These are phyloP conservation scores for Apiotrichum brassicae DNA, from an alignment of 1,284 basidiomycete species.

Conservation along the genomic window DNA sequence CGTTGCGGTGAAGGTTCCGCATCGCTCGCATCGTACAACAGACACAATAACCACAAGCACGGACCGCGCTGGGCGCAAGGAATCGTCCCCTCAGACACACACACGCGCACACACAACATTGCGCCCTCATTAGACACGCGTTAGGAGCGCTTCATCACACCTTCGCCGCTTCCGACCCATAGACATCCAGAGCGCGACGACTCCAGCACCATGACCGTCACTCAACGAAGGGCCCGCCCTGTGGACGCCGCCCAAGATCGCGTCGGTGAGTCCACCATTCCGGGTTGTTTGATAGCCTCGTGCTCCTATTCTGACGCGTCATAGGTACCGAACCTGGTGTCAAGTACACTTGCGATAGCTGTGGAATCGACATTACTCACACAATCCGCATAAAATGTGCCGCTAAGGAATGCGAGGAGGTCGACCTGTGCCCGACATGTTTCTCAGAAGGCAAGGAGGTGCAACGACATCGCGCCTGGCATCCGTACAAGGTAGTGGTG, in stretches of 20 bases:
- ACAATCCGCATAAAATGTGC: slow-evolving; percentile 90
- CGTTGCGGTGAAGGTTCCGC: too few species aligned
- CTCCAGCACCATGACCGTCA: slow-evolving; percentile 41
- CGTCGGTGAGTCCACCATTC: slow-evolving; percentile 32
- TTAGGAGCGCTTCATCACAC: too few species aligned
- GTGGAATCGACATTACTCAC: slow-evolving; percentile 56
- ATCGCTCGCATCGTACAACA: too few species aligned
- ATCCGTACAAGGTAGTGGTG: slow-evolving; percentile 90
- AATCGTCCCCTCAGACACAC: neutral
- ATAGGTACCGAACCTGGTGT: slow-evolving; percentile 22
- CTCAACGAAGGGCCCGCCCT: slow-evolving; percentile 36
- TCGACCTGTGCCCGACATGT: slow-evolving; percentile 81
- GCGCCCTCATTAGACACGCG: too few species aligned
- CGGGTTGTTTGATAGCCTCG: too few species aligned
- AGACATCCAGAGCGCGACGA: neutral
- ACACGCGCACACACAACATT: neutral
- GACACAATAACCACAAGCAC: too few species aligned
- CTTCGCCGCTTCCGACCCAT: too few species aligned
- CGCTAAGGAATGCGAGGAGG: slow-evolving; percentile 69
- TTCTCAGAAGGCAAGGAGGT: slow-evolving; percentile 91
- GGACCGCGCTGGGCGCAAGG: too few species aligned
- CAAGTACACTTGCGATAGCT: slow-evolving; percentile 48
- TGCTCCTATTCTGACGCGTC: neutral
- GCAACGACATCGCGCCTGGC: slow-evolving; percentile 74
- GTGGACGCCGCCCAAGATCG: slow-evolving; percentile 33